A percentile compares a stretch with the other conserved stretches of the same genome.
phyloP scores from a whole-genome alignment of 345 rosid species.

The Crucihimalaya himalaica region DNA sequence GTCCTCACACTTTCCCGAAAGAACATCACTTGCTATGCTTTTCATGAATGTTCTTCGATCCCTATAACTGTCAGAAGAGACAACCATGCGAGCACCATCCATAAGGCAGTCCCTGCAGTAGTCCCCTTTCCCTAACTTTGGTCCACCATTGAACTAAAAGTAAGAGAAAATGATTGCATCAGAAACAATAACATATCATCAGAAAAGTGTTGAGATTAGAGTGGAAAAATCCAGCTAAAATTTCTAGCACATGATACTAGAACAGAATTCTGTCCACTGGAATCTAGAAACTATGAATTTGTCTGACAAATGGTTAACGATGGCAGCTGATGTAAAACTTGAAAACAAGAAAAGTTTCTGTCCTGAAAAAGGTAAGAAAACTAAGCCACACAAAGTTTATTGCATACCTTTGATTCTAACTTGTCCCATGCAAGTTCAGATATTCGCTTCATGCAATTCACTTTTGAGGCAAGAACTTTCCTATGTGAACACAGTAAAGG shows the following conservation, averaged over 20 bases:
- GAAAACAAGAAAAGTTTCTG: conserved; percentile 3
- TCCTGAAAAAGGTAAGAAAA: conserved; percentile 17
- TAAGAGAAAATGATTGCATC: conserved; percentile 28
- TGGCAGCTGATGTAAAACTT: conserved; percentile 26
- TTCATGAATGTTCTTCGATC: conserved; percentile 83
- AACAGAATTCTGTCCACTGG: conserved; percentile 11
- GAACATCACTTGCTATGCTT: conserved; percentile 60
- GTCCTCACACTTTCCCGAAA: conserved; percentile 64
- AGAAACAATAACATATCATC: conserved; percentile 22
- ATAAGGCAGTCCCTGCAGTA: conserved; percentile 78
- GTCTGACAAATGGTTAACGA: conserved; percentile 3
- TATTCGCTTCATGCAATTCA: conserved; percentile 75
- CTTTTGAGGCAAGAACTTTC: conserved; percentile 73
- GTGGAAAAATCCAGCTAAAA: conserved; percentile 8
- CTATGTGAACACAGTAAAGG: conserved; percentile 79
- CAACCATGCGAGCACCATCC: conserved; percentile 66
- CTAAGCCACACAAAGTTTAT: conserved; percentile 1
- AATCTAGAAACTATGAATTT: conserved; percentile 17
- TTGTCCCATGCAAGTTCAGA: conserved; percentile 76
- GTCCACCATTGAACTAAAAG: conserved; percentile 76
- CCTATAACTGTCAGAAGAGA: conserved; percentile 86
- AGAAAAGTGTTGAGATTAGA: not conserved
- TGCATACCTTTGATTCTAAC: conserved; percentile 69
- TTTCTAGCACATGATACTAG: conserved; percentile 18
- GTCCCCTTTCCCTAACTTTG: conserved; percentile 67